These are phyloP conservation scores for Draba incana DNA, from an alignment of 345 rosid genomes.

Conservation along the genomic window DNA sequence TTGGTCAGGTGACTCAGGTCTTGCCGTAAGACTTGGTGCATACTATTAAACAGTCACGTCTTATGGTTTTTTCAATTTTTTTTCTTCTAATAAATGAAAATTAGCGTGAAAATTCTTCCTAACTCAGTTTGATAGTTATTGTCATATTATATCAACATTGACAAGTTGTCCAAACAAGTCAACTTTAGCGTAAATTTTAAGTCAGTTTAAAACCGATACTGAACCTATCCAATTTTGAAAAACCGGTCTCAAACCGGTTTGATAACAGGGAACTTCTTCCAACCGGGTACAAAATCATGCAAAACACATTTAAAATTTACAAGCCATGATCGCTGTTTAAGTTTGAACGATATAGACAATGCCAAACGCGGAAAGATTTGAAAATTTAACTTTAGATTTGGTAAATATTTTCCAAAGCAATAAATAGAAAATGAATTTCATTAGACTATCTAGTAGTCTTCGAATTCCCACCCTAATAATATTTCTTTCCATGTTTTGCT, in stretches of 20 bases:
- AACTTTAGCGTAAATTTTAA: neutral
- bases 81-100: neutral
- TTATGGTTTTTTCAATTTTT: neutral
- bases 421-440: conserved; percentile 23
- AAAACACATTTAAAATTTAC: neutral
- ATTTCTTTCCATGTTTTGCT: neutral
- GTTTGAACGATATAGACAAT: conserved; percentile 6
- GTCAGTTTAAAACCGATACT: neutral
- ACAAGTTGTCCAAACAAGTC: neutral
- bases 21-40: conserved; percentile 6
- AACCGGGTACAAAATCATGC: conserved; percentile 15
- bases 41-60: no score
- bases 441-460: conserved; percentile 20
- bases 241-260: conserved; percentile 1
- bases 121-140: neutral
- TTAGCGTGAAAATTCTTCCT: neutral
- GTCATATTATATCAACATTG: neutral
- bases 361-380: conserved; percentile 21
- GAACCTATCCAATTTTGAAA: neutral
- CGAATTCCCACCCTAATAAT: conserved; percentile 11
- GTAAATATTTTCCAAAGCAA: conserved; percentile 21
- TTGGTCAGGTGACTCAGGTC: no score
- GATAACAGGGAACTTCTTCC: neutral
- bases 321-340: conserved; percentile 12
- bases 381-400: conserved; percentile 6